Conservation (phyloP, 805 yeast genomes). For the Ogataea nakhonphanomensis region DNA sequence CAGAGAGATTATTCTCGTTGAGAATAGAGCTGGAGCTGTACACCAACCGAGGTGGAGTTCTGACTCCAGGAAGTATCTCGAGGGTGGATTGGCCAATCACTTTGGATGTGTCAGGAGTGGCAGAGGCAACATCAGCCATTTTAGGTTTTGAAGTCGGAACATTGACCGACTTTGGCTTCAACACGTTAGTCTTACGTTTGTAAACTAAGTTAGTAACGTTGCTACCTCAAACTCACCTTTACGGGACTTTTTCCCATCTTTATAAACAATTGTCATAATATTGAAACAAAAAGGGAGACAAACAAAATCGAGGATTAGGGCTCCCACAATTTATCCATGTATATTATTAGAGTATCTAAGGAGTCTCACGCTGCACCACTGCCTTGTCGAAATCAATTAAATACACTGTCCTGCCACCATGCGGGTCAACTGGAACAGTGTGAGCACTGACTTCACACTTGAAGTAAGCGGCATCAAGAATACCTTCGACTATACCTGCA, state of each 20-base stretch:
- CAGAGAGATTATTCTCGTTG: conserved; percentile 15
- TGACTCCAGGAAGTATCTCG: conserved; percentile 20
- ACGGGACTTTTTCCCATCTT: conserved; percentile 1
- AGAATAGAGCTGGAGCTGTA: conserved; percentile 17
- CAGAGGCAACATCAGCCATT: background rate
- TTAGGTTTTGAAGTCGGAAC: conserved; percentile 4
- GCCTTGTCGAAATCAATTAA: conserved; percentile 64
- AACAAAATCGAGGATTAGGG: conserved; percentile 1
- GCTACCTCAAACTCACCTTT: conserved; percentile 1
- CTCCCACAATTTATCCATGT: background rate
- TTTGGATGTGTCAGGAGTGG: conserved; percentile 1
- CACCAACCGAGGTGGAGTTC: conserved; percentile 18
- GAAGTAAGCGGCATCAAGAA: conserved; percentile 69
- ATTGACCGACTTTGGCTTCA: conserved; percentile 14
- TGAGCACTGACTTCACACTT: conserved; percentile 82
- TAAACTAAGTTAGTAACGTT: background rate
- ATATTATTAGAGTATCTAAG: background rate
- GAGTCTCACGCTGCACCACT: conserved; percentile 50
- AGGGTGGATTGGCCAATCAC: conserved; percentile 20
- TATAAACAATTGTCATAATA: conserved; percentile 1
- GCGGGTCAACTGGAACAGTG: conserved; percentile 56
- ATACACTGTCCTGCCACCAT: conserved; percentile 69
- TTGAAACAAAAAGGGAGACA: conserved; percentile 2
- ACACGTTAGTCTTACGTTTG: conserved; percentile 3
- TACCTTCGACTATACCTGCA: conserved; percentile 84